A percentile compares a stretch with the other conserved stretches of the same genome.
These are phyloP conservation scores for Cordyceps militaris DNA, from an alignment of 2,329 filamentous ascomycete species.

Conservation along the genomic window DNA sequence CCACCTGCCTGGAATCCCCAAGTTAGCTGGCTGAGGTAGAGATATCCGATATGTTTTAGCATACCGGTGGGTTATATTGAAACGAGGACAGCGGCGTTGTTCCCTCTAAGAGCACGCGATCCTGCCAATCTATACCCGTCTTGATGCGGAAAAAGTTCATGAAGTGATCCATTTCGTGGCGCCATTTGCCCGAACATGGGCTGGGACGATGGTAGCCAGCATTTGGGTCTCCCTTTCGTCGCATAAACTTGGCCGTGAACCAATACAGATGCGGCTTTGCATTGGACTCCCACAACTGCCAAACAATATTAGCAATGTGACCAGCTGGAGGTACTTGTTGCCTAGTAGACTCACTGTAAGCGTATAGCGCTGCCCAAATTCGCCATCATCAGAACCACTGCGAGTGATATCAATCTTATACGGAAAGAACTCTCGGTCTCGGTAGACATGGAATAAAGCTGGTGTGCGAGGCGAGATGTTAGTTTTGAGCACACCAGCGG, in stretches of 20 bases:
- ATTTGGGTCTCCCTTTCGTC: slow-evolving; percentile 30
- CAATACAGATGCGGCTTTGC: slow-evolving; percentile 53
- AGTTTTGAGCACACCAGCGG: neutral
- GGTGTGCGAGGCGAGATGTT: neutral
- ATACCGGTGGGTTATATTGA: slow-evolving; percentile 41
- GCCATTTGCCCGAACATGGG: slow-evolving; percentile 31
- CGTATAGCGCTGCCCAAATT: slow-evolving; percentile 50
- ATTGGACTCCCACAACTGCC: slow-evolving; percentile 63
- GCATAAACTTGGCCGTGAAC: slow-evolving; percentile 46
- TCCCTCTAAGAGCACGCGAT: slow-evolving; percentile 35
- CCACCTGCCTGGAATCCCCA: slow-evolving; percentile 20
- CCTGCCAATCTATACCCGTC: slow-evolving; percentile 53
- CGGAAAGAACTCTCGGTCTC: slow-evolving; percentile 52
- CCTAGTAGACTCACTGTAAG: slow-evolving; percentile 44
- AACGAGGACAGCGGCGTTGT: slow-evolving; percentile 29
- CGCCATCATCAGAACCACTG: slow-evolving; percentile 34
- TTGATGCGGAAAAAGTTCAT: slow-evolving; percentile 49
- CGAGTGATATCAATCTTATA: slow-evolving; percentile 59
- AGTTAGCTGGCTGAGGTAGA: neutral
- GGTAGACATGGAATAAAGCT: slow-evolving; percentile 53
- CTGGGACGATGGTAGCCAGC: slow-evolving; percentile 34
- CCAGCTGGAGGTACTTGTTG: neutral
- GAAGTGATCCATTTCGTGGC: slow-evolving; percentile 43
- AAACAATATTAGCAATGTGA: neutral
- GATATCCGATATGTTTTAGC: slow-evolving; percentile 15